These are phyloP conservation scores for Xerocomellus amylosporus DNA, from an alignment of 768 basidiomycete genomes.

Conservation along the genomic window DNA sequence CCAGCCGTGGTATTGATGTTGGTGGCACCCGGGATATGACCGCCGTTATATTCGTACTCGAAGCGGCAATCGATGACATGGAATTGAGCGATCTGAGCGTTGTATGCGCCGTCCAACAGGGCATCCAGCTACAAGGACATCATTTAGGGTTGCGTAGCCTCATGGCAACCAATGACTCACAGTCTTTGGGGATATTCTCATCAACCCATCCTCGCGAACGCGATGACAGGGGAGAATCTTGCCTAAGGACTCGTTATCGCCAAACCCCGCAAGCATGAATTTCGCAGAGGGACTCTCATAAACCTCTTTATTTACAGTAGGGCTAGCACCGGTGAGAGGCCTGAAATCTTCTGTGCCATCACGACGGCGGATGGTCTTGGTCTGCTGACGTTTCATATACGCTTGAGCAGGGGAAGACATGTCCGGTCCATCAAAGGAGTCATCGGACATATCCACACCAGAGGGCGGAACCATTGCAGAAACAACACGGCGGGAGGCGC, in stretches of 20 bases:
- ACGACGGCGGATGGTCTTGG: constrained; percentile 72
- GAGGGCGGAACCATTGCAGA: constrained; percentile 60
- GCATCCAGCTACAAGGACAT: constrained; percentile 58
- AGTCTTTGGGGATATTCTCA: constrained; percentile 80
- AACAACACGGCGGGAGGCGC: constrained; percentile 66
- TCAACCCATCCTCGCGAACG: constrained; percentile 92
- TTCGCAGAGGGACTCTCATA: constrained; percentile 59
- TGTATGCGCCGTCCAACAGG: constrained; percentile 73
- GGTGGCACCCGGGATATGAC: constrained; percentile 88
- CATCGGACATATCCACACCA: constrained; percentile 47
- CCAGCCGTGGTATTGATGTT: constrained; percentile 82
- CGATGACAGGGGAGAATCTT: constrained; percentile 93
- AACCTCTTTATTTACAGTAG: constrained; percentile 40
- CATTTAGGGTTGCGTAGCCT: neutral
- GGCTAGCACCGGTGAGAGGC: constrained; percentile 66
- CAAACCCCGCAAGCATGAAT: constrained; percentile 68
- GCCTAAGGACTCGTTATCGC: constrained; percentile 89
- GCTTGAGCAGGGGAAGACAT: constrained; percentile 81
- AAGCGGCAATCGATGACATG: constrained; percentile 95
- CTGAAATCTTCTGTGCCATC: constrained; percentile 82
- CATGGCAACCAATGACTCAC: constrained; percentile 43
- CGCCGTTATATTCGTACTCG: constrained; percentile 93
- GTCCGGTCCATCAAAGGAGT: constrained; percentile 53
- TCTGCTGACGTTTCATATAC: constrained; percentile 73
- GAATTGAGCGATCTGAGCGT: constrained; percentile 60